phyloP scores from a whole-genome alignment of 2,329 filamentous ascomycete species.

The Dactylellina sp. region DNA sequence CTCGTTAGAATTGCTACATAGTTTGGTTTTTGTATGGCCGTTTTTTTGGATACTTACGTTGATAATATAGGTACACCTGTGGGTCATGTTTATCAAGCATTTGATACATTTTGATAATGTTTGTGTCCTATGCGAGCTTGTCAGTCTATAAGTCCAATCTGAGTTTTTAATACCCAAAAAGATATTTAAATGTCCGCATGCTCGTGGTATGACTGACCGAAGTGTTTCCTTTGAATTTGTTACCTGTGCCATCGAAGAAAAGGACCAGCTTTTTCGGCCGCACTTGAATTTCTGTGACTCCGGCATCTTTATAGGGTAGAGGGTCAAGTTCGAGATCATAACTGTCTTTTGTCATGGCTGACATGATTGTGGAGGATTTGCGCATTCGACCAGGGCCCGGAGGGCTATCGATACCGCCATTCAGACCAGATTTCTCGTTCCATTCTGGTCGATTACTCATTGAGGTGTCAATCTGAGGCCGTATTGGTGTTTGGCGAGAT shows the following conservation, averaged over 20 bases:
- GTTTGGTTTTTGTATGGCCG: slow-evolving; percentile 1
- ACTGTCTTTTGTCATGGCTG: slow-evolving; percentile 47
- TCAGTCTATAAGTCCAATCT: slow-evolving; percentile 3
- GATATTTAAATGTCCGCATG: too few relatives aligned
- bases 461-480: slow-evolving; percentile 39
- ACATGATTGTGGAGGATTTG: slow-evolving; percentile 49
- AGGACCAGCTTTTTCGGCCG: slow-evolving; percentile 68
- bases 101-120: slow-evolving; percentile 57
- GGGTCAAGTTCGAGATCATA: slow-evolving; percentile 52
- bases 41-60: slow-evolving; percentile 66
- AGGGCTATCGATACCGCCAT: slow-evolving; percentile 38
- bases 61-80: slow-evolving; percentile 67
- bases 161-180: background rate
- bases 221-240: slow-evolving; percentile 74
- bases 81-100: slow-evolving; percentile 57
- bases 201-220: slow-evolving; percentile 69
- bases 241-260: slow-evolving; percentile 74
- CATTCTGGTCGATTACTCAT: slow-evolving; percentile 29
- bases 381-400: slow-evolving; percentile 42
- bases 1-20: slow-evolving; percentile 17
- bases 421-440: slow-evolving; percentile 37
- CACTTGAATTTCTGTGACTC: slow-evolving; percentile 54
- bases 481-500: slow-evolving; percentile 21
- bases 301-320: slow-evolving; percentile 48
- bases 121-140: slow-evolving; percentile 41